Conservation (phyloP, 495 filamentous ascomycete genomes). For the Penicillium cinerascens region DNA sequence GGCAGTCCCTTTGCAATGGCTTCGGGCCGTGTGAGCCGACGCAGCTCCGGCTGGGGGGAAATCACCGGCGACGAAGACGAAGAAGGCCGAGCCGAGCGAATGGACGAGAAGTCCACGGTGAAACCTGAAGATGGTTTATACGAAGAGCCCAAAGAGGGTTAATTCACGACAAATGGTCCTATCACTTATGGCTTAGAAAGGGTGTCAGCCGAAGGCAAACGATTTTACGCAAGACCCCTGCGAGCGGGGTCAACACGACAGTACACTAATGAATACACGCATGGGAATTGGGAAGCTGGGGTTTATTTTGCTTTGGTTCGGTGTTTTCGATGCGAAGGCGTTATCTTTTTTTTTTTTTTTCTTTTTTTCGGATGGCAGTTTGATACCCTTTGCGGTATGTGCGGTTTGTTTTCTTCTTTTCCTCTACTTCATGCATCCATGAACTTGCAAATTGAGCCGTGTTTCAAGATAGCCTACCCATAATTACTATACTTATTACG, state of each 20-base stretch:
- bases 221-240: conserved; percentile 16
- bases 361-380: conserved; percentile 11
- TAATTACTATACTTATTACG: not conserved
- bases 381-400: conserved; percentile 30
- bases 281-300: conserved; percentile 13
- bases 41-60: conserved; percentile 63
- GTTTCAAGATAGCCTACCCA: conserved; percentile 5
- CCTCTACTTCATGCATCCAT: conserved; percentile 4
- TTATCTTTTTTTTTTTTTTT: conserved; percentile 3
- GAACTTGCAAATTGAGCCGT: conserved; percentile 10
- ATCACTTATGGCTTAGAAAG: not conserved
- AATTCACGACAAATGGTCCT: conserved; percentile 1
- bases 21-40: conserved; percentile 52
- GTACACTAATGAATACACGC: conserved; percentile 26
- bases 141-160: conserved; percentile 11
- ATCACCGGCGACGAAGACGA: conserved; percentile 46
- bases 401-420: conserved; percentile 7
- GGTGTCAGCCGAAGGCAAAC: conserved; percentile 8
- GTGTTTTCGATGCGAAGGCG: conserved; percentile 9
- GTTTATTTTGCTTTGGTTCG: conserved; percentile 15
- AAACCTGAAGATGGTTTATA: conserved; percentile 7
- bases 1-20: conserved; percentile 55
- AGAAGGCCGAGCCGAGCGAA: conserved; percentile 10
- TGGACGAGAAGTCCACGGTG: conserved; percentile 22
- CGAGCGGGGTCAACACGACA: conserved; percentile 2